Evolutionary conservation across 208 protist species (phyloP), one percentile per base, ranked within the genome.

Genomic region (Angomonas deanei): DNA sequence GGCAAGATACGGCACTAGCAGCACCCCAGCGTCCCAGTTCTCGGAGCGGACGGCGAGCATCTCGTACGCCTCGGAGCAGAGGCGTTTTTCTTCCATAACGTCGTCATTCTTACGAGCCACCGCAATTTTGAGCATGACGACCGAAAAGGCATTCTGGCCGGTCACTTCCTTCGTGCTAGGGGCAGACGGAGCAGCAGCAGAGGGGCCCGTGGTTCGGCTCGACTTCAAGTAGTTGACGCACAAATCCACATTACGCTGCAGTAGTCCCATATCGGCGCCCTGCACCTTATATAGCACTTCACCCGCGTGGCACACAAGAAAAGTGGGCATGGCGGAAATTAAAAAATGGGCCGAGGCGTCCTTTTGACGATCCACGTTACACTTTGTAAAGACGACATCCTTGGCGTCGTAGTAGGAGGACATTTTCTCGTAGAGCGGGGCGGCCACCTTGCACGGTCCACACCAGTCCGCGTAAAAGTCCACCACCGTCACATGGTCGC

Each of bases 391-490:
- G 10, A 58, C 71, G 24, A 93, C 82, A 38, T 78, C 70, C 42
- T 11, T 33, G 8, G 58, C 31, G 49, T 84, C 78, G 61, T 85
- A 86, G 52, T 70, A 68, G 31, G 77, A 52, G 13, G 72, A 59
- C 70, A 94, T 64, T 28, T 63, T 63, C 42, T 82, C 77, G 59
- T 82, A 97, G 63, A 78, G 55, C 1, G 88, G 84, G 53, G 84
- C 85, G 26, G 94, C 78, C 27, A 50, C 31, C 61, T 91, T 68
- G 62, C 92, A 96, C 4, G 92, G 86, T 6, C 92, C 89, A 49
- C 89, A 96, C 92, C 89, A 95, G 57, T 85, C 83, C 4, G 90
- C 86, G 67, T 92, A 93, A 61, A 96, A 95, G 47, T 95, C 78
- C 1, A 97, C 70, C 8, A 96, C 84, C 30, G 86, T 82, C 34